A percentile compares a stretch with the other conserved stretches of the same genome.
These are phyloP conservation scores for Suillus subaureus DNA, from an alignment of 768 basidiomycete species.

Conservation along the genomic window DNA sequence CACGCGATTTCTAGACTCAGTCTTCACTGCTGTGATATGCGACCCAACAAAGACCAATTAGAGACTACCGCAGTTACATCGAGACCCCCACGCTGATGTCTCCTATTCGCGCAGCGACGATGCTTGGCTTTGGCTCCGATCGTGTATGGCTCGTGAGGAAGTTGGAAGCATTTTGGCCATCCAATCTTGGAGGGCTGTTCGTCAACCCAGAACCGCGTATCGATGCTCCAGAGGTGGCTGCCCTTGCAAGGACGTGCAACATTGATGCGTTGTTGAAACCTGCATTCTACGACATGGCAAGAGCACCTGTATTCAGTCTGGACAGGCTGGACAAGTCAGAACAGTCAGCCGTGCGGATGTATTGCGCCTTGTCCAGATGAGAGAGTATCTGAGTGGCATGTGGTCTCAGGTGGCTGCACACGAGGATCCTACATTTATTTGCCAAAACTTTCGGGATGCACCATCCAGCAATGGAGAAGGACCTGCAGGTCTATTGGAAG, in stretches of 20 bases:
- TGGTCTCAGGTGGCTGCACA: conserved; percentile 21
- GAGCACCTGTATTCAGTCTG: conserved; percentile 24
- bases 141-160: conserved; percentile 29
- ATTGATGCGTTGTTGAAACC: conserved; percentile 33
- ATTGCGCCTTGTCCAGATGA: conserved; percentile 15
- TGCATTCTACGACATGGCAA: conserved; percentile 42
- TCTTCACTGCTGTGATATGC: not conserved
- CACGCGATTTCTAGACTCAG: not conserved
- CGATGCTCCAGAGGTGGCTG: conserved; percentile 32
- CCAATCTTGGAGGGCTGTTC: conserved; percentile 19
- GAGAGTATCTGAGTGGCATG: conserved; percentile 22
- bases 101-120: conserved; percentile 38
- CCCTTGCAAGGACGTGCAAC: conserved; percentile 31
- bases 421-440: not conserved
- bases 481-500: not conserved
- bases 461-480: not conserved
- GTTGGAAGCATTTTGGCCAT: conserved; percentile 35
- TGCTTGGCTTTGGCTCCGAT: conserved; percentile 33
- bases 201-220: conserved; percentile 9
- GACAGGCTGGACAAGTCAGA: not conserved
- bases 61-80: conserved; percentile 27
- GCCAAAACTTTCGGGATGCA: not conserved
- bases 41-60: conserved; percentile 8
- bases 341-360: conserved; percentile 3
- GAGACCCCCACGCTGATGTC: conserved; percentile 32